Evolutionary conservation across 306 rosid species (phyloP).

Genomic region (Rosa chinensis): DNA sequence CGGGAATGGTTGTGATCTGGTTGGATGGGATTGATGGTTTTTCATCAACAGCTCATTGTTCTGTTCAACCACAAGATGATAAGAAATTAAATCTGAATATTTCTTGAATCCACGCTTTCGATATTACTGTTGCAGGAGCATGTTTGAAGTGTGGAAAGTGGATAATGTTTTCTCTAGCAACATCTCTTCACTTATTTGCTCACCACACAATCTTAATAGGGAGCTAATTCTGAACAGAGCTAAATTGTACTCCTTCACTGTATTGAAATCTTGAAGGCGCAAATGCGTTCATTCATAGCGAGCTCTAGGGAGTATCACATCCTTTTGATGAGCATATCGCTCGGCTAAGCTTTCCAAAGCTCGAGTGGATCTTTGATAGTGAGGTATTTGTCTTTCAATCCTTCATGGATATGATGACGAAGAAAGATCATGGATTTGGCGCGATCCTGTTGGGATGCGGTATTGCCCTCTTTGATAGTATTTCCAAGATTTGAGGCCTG

Average conservation of each 20-base stretch:
- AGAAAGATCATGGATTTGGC: not conserved
- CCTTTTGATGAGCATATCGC: not conserved
- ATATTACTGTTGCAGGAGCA: not conserved
- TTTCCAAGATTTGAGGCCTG: not conserved
- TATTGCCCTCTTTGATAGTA: not conserved
- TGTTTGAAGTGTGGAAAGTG: not conserved
- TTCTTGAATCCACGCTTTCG: not conserved
- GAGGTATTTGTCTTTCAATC: not conserved
- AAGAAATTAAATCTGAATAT: not conserved
- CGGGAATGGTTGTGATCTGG: not conserved
- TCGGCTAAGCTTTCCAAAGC: not conserved
- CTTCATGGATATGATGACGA: not conserved
- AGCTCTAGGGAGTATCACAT: not conserved
- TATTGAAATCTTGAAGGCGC: not conserved
- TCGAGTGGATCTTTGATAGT: not conserved
- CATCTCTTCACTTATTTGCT: not conserved
- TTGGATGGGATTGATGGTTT: not conserved
- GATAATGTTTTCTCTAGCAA: not conserved
- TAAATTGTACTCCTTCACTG: not conserved
- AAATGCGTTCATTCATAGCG: not conserved
- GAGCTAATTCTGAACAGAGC: not conserved
- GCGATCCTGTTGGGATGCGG: not conserved
- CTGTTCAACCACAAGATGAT: not conserved
- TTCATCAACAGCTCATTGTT: slow-evolving; percentile 1
- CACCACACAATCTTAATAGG: not conserved